Evolutionary conservation across 192 early-diverging fungal species (phyloP).

Genomic region (Anaeromyces robustus): DNA sequence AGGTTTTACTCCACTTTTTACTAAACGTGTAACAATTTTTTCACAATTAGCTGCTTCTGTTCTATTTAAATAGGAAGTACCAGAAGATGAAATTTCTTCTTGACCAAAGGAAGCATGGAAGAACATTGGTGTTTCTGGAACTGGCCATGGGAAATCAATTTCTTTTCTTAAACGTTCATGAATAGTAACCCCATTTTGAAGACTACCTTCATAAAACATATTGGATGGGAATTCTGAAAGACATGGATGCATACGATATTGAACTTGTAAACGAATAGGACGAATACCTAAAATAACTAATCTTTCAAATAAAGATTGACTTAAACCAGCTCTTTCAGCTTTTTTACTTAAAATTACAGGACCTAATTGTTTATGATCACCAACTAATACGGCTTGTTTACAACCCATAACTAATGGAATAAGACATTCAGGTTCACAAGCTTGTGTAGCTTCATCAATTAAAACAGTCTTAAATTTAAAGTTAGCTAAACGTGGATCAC

Average conservation of each 20-base stretch:
- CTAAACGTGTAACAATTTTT: conserved; percentile 86
- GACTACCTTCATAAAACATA: conserved; percentile 97
- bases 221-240: conserved; percentile 97
- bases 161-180: conserved; percentile 74
- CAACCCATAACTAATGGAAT: conserved; percentile 93
- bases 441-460: conserved; percentile 95
- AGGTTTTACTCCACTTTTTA: conserved; percentile 71
- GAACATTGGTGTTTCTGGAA: conserved; percentile 84
- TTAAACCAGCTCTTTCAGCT: conserved; percentile 82
- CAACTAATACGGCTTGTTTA: conserved; percentile 91
- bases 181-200: conserved; percentile 92
- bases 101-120: conserved; percentile 82
- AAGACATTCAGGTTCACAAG: conserved; percentile 91
- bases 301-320: conserved; percentile 92
- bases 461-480: conserved; percentile 86
- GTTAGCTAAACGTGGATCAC: conserved; percentile 77
- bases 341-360: conserved; percentile 97
- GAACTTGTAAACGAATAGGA: conserved; percentile 90
- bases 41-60: conserved; percentile 94
- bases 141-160: conserved; percentile 95
- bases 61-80: conserved; percentile 95
- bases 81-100: conserved; percentile 92
- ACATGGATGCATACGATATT: conserved; percentile 99
- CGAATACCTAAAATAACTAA: conserved; percentile 79
- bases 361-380: conserved; percentile 97